Evolutionary conservation across 192 early-diverging fungal species (phyloP).

Genomic region (Coemansia sp.): DNA sequence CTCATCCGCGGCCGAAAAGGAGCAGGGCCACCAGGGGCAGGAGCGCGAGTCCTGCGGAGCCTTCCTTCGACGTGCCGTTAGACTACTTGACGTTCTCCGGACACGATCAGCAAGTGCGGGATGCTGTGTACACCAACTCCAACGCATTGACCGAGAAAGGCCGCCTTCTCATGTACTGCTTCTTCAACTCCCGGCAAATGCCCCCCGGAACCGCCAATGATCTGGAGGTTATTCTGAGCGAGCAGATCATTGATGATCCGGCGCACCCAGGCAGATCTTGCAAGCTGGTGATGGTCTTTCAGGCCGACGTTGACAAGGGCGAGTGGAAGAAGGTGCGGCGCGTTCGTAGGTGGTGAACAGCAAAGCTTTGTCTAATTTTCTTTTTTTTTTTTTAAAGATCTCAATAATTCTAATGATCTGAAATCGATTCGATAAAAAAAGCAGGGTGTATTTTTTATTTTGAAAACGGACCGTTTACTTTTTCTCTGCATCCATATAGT

Average conservation of each 20-base stretch:
- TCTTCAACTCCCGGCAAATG: conserved; percentile 28
- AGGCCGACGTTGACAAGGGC: conserved; percentile 16
- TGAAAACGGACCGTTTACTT: background rate
- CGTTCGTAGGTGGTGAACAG: conserved; percentile 9
- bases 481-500: conserved; percentile 44
- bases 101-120: conserved; percentile 14
- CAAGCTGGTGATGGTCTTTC: conserved; percentile 29
- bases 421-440: background rate
- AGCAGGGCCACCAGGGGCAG: background rate
- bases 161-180: conserved; percentile 47
- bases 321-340: conserved; percentile 39
- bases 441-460: background rate
- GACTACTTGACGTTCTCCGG: conserved; percentile 40
- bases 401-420: background rate
- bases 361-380: background rate
- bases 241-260: conserved; percentile 25
- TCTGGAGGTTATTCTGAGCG: conserved; percentile 35
- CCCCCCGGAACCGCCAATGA: conserved; percentile 16
- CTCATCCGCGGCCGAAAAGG: background rate
- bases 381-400: conserved; percentile 8
- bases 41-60: background rate
- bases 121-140: conserved; percentile 32
- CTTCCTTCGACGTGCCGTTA: conserved; percentile 18
- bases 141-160: conserved; percentile 32
- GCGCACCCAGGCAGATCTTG: conserved; percentile 17